These are phyloP conservation scores for Wickerhamiella kurtzmanii DNA, from an alignment of 805 yeast species.

Conservation along the genomic window DNA sequence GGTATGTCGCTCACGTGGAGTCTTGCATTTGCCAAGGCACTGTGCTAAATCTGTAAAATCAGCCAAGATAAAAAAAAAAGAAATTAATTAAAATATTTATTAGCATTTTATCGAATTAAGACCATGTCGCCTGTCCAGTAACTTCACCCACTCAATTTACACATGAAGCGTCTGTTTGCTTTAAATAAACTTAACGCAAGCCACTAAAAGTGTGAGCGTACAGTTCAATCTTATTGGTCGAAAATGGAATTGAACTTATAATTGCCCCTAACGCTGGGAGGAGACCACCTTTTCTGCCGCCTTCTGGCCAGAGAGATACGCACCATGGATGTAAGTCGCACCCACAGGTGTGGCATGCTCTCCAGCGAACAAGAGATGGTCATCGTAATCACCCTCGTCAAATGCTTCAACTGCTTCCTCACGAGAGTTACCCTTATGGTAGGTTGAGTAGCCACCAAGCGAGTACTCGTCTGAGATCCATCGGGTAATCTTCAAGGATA, in stretches of 20 bases:
- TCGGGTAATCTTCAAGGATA: conserved; percentile 32
- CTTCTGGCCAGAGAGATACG: conserved; percentile 60
- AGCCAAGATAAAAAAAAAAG: too few relatives aligned
- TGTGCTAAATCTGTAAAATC: conserved; percentile 2
- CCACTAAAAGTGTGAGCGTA: too few relatives aligned
- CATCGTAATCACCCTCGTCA: conserved; percentile 36
- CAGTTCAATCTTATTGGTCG: too few relatives aligned
- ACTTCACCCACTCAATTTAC: background rate
- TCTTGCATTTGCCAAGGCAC: conserved; percentile 45
- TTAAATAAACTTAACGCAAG: too few relatives aligned
- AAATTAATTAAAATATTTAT: background rate
- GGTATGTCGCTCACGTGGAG: conserved; percentile 83
- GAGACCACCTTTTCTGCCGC: too few relatives aligned
- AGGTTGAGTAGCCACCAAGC: conserved; percentile 62
- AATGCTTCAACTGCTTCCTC: conserved; percentile 47
- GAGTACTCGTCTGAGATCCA: conserved; percentile 64
- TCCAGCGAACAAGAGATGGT: conserved; percentile 60
- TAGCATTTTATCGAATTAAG: background rate
- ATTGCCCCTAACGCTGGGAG: too few relatives aligned
- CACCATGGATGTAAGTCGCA: conserved; percentile 84
- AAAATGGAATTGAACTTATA: too few relatives aligned
- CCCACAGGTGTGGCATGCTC: conserved; percentile 78
- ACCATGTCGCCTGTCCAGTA: background rate
- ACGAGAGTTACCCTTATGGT: conserved; percentile 57
- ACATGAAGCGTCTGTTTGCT: too few relatives aligned